Evolutionary conservation across 2,329 filamentous ascomycete genomes (phyloP), one percentile per base, ranked within the genome.

Genomic region (Escovopsis weberi): DNA sequence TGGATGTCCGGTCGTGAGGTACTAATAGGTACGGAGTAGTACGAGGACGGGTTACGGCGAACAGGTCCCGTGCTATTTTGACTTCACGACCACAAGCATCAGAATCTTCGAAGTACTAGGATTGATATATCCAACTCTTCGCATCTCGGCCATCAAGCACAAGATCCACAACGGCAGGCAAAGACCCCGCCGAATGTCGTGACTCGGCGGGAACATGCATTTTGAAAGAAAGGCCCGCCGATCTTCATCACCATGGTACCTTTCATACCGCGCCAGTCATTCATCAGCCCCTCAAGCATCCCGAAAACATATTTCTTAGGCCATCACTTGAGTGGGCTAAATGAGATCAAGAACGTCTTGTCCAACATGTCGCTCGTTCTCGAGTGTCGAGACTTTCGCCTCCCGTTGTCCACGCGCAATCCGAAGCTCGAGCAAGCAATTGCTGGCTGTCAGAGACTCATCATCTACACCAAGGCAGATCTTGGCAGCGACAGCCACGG

Each of bases 231-330:
- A 15, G n/a, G 8, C 9, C n/a, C 15, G 18, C 11, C 26, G 18
- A 26, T 15, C 6, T 11, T 9, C 37, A n/a, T 38, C 38, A 39
- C 34, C 11, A 47, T 47, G 43, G 50, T 58, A 28, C 52, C 50
- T 53, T 94, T 96, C 64, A 61, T 81, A 36, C 85, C 91, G 26
- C 85, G 89, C 52, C 60, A 68, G 50, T 64, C 67, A 42, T 96
- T 93, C 61, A 78, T 81, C 34, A 67, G 79, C 37, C 81, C 89
- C 43, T 55, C 67, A 37, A 82, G 80, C 41, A 80, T 96, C 47
- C 81, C 84, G 34, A 80, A 85, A 50, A 91, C 89, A 45, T 98
- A 96, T 66, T 98, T 85, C 66, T 74, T 96, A 38, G 91, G 91
- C 48, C 91, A 98, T 65, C 91, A 98, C 69, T 76, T 78, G 47